Conservation (phyloP, 176 grass and related monocot species). For the Juncus inflexus region DNA sequence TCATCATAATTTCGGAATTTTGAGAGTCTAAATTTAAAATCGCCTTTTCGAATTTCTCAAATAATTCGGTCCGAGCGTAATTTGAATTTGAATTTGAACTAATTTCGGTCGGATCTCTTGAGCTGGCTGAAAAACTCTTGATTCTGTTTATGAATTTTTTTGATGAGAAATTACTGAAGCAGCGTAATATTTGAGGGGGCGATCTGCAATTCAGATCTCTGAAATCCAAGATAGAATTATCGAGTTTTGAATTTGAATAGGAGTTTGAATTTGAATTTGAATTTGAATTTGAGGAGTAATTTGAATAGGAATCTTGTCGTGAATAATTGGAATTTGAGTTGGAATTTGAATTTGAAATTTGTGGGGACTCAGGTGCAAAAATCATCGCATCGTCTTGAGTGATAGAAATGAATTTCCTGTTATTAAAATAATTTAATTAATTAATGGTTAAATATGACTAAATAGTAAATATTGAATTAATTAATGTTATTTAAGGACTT, state of each 20-base stretch:
- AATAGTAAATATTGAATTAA: neutral
- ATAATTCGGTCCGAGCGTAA: constrained; percentile 60
- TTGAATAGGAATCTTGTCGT: constrained; percentile 20
- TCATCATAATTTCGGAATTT: constrained; percentile 66
- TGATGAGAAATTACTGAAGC: constrained; percentile 82
- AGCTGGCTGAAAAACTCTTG: constrained; percentile 59
- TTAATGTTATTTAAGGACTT: neutral
- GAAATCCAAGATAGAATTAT: constrained; percentile 53
- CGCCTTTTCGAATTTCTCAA: constrained; percentile 76
- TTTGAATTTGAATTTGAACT: constrained; percentile 40
- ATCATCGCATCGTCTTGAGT: constrained; percentile 45
- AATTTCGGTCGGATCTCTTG: constrained; percentile 59
- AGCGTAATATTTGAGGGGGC: constrained; percentile 46
- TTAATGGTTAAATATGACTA: neutral
- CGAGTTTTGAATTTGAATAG: constrained; percentile 49
- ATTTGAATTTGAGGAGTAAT: constrained; percentile 48
- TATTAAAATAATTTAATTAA: constrained; percentile 8
- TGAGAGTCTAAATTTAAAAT: constrained; percentile 61
- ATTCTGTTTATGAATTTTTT: constrained; percentile 64
- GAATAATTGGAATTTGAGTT: constrained; percentile 17
- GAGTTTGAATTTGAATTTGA: constrained; percentile 32
- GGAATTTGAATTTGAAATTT: constrained; percentile 31
- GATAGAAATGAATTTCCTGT: constrained; percentile 56
- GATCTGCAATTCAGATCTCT: constrained; percentile 25
- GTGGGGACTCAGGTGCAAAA: constrained; percentile 52